Base-by-base conservation (phyloP, 108 stramenopile genomes). In the Chaetoceros muelleri region DNA sequence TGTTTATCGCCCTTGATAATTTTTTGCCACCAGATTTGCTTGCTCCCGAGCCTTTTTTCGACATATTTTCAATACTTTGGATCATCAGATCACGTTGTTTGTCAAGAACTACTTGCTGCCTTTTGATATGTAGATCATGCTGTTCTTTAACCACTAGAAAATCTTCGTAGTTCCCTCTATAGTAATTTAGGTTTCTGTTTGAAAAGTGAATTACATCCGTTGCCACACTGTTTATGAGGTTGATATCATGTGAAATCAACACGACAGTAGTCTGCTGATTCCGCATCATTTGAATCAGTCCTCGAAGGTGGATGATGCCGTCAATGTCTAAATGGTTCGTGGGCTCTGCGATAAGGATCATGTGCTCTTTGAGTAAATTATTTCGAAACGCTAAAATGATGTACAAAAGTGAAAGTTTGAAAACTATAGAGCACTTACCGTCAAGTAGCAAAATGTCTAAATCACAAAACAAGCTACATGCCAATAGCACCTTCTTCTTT, bases 231-330 rank as follows among this genome's bases (percentile, higher is more conserved):
- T 98, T 94, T 54, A 95, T 72, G 44, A 99, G 81, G 44, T 90
- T 81, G 0, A 94, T 75, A 69, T 99, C 96, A 66, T 99, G 96
- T 0, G 91, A 93, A 1, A 96, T 92, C 49, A 99, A 44, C 17
- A 99, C 57, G 13, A 96, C 75, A 3, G 93, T 95, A 23, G 77
- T 65, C 1, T 70, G 57, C 27, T 70, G 52, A 29, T 70, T 47
- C 28, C 46, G 46, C 24, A 44, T 34, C 52, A 60, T 62, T 56
- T 53, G 67, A 49, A 90, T 89, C 44, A 79, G 82, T 46, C 73
- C 78, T 52, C 76, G 73, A 8, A 90, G 61, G 52, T 79, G 80
- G 16, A 85, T 71, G 30, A 99, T 83, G 23, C 93, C 90, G 45
- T 67, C 63, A 16, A 97, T 65, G 62, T 97, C 96, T 23, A 90